phyloP scores from a whole-genome alignment of 768 basidiomycete genomes.

The Cystobasidiopsis lactophilus region DNA sequence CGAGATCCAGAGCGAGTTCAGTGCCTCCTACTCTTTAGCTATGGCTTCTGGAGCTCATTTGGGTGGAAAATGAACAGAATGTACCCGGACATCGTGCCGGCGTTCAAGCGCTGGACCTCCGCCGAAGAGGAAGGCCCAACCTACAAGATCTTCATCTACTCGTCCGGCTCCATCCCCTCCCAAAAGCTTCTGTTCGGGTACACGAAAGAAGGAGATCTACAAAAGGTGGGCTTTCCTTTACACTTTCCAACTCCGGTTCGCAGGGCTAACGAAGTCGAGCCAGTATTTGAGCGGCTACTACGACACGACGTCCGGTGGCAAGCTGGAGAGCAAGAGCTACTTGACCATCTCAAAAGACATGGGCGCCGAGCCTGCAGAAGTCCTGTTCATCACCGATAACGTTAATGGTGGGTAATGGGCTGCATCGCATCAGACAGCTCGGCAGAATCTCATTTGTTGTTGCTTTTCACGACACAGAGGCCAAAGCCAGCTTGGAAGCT shows the following conservation, averaged over 20 bases:
- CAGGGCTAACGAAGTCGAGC: too few relatives aligned
- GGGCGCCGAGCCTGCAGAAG: too few relatives aligned
- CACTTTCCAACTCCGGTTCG: background rate
- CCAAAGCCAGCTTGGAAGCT: background rate
- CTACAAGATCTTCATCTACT: conserved; percentile 1
- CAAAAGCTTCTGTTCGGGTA: conserved; percentile 3
- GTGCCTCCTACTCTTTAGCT: background rate
- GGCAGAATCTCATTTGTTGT: background rate
- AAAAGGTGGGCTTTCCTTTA: background rate
- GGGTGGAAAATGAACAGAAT: background rate
- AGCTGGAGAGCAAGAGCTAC: background rate
- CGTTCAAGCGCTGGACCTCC: background rate
- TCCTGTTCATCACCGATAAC: conserved; percentile 4
- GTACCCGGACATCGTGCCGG: background rate
- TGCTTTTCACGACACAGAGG: too few relatives aligned
- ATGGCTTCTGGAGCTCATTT: too few relatives aligned
- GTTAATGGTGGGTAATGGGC: background rate
- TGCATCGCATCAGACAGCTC: background rate
- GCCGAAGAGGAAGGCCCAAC: background rate
- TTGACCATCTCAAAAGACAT: background rate
- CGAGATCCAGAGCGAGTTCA: background rate
- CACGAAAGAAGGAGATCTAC: background rate
- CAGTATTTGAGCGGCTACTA: conserved; percentile 1
- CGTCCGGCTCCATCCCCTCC: background rate
- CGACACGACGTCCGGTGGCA: background rate